These are phyloP conservation scores for Quercus tomentella DNA, from an alignment of 331 rosid genomes.

Conservation along the genomic window DNA sequence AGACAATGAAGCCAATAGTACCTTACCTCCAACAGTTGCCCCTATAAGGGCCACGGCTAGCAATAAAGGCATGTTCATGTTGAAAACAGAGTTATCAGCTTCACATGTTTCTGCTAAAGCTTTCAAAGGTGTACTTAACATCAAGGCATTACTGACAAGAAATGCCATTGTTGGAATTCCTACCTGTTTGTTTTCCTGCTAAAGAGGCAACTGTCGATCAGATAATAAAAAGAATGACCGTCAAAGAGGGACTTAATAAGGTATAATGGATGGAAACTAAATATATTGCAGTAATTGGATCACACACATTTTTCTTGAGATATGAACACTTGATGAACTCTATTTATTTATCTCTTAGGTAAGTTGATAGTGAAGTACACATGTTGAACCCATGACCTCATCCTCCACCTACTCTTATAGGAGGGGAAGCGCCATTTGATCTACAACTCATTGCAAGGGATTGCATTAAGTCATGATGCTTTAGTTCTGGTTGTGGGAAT, in stretches of 20 bases:
- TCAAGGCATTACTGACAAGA: slow-evolving; percentile 49
- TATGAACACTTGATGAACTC: background rate
- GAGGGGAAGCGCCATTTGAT: too few relatives aligned
- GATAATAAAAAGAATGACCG: background rate
- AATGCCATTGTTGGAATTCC: slow-evolving; percentile 44
- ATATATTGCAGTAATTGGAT: background rate
- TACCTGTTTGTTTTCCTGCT: slow-evolving; percentile 45
- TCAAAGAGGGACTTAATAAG: background rate
- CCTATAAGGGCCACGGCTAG: slow-evolving; percentile 84
- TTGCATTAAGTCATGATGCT: background rate
- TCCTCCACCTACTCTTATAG: too few relatives aligned
- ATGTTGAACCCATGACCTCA: too few relatives aligned
- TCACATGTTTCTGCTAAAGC: slow-evolving; percentile 92
- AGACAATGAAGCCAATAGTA: slow-evolving; percentile 10
- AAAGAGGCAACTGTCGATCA: slow-evolving; percentile 14
- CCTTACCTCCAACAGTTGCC: slow-evolving; percentile 95
- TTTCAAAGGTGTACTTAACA: slow-evolving; percentile 56
- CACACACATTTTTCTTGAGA: background rate
- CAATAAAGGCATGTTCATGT: slow-evolving; percentile 92
- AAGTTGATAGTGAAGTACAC: too few relatives aligned
- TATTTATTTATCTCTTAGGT: background rate
- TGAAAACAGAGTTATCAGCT: slow-evolving; percentile 59
- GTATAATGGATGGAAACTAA: background rate
- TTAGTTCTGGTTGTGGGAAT: background rate
- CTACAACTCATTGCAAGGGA: too few relatives aligned